A percentile compares a stretch with the other conserved stretches of the same genome.
These are phyloP conservation scores for Aspergillus sp. DNA, from an alignment of 2,329 filamentous ascomycete genomes.

Conservation along the genomic window DNA sequence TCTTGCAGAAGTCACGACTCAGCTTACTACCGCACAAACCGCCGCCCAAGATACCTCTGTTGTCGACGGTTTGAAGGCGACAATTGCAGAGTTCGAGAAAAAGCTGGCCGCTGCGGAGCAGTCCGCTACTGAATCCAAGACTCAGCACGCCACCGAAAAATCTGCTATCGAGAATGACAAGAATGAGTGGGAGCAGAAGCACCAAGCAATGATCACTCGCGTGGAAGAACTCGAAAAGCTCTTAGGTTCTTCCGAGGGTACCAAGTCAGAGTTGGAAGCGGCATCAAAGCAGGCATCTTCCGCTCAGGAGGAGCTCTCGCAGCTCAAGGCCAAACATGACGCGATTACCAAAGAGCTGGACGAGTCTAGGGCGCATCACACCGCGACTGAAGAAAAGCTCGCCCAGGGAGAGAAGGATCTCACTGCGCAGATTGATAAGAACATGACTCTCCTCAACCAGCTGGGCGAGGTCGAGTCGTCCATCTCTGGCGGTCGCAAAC, in stretches of 20 bases:
- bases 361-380: conserved; percentile 28
- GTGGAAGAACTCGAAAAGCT: conserved; percentile 83
- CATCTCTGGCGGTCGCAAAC: conserved; percentile 37
- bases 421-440: conserved; percentile 43
- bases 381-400: conserved; percentile 34
- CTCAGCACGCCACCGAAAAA: conserved; percentile 48
- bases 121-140: conserved; percentile 41
- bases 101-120: conserved; percentile 59
- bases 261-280: conserved; percentile 65
- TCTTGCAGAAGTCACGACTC: conserved; percentile 32
- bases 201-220: conserved; percentile 45
- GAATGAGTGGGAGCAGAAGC: conserved; percentile 45
- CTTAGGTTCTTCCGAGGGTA: conserved; percentile 73
- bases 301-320: conserved; percentile 33
- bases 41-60: conserved; percentile 38
- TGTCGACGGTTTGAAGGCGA: conserved; percentile 40
- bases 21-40: conserved; percentile 37
- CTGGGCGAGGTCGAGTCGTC: conserved; percentile 40
- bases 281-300: conserved; percentile 55
- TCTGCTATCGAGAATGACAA: conserved; percentile 45
- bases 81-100: conserved; percentile 58
- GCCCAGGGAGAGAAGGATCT: conserved; percentile 36
- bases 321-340: conserved; percentile 32
- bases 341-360: conserved; percentile 33
- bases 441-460: conserved; percentile 40